Evolutionary conservation across 2,329 filamentous ascomycete genomes (phyloP), one percentile per base, ranked within the genome.

Genomic region (Aspergillus neotritici): DNA sequence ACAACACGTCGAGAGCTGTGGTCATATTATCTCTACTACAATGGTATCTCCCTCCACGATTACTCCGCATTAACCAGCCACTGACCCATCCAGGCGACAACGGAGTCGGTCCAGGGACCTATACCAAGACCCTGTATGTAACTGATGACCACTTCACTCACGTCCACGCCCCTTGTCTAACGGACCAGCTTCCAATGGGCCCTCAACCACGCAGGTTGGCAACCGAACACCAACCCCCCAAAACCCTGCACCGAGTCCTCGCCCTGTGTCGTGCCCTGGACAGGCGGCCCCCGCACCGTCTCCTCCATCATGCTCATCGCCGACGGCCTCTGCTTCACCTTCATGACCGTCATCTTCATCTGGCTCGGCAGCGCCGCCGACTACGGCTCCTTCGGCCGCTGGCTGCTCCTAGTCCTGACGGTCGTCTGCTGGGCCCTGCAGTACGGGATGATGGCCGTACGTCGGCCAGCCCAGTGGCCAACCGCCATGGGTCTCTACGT

Each of bases 11-110:
- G 57, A 45, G 68, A 71, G 40, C 49, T 70, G 4, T 70, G 66
- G 67, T 64, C 67, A 5, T 70, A 70, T 38, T 71, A 71, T 46
- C 61, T 69, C 10, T 70, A 71, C 44, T 70, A 67, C 46, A 70
- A 70, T 43, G 68, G 68, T 54, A 46, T 34, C 16, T 13, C 5
- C 32, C 6, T n/a, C 11, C 4, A n/a, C n/a, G 16, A 25, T 14
- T 25, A 31, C 34, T n/a, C 35, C 21, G 32, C 15, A 34, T 40
- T 13, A 28, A 34, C 30, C 8, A 12, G 11, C 15, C 12, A 8
- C 21, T 25, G 7, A 25, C 13, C 13, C 10, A 2, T 28, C 28
- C 16, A 64, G 61, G 61, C n/a, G 63, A 71, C 40, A 70, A 70
- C 51, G 67, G 68, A 3, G 67, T 71, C 29, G 68, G 68, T 4